Evolutionary conservation across 148 eudicot species (phyloP), one percentile per base, ranked within the genome.

Genomic region (Fagopyrum esculentum): DNA sequence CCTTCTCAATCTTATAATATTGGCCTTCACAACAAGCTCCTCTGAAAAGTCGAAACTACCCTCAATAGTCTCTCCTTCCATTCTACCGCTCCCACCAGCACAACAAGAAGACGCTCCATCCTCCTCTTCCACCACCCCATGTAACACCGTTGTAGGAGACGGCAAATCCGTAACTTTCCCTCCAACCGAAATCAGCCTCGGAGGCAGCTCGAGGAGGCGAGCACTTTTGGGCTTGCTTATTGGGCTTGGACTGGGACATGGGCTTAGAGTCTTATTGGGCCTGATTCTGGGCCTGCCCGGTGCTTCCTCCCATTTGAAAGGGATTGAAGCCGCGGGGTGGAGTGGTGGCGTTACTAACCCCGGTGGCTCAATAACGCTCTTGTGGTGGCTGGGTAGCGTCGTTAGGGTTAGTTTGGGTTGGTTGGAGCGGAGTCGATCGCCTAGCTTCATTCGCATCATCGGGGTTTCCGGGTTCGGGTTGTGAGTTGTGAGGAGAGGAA

Each of bases 231-330:
- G 84, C 88, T 86, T 92, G 35, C 29, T 17, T 45, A 70, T 45
- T 70, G 73, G 73, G 73, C 30, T 70, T 12, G n/a, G 45, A 45
- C 78, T 76, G 8, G 26, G 35, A 22, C 40, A 59, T 93, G 75
- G 91, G 84, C 87, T 85, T 86, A 16, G 74, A 13, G 64, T 51
- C 72, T 78, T 66, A 9, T 0, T 76, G 74, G 60, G 60, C 78
- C 2, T 43, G 63, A 57, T 4, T 43, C 84, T 84, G 11, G 98
- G 93, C 84, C 84, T 78, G 4, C 97, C 98, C 1, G 98, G 98
- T 0, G 80, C 96, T 72, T 91, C 98, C 75, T 94, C 98, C 98
- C 98, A 94, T 8, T 66, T 61, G 77, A 94, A 94, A 0, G 98
- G 98, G n/a, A 94, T 56, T 3, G 97, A 85, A 2, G 77, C 90